A percentile compares a stretch with the other conserved stretches of the same genome.
Conservation (phyloP, 2,329 filamentous ascomycete species). For the Metarhizium robertsii region DNA sequence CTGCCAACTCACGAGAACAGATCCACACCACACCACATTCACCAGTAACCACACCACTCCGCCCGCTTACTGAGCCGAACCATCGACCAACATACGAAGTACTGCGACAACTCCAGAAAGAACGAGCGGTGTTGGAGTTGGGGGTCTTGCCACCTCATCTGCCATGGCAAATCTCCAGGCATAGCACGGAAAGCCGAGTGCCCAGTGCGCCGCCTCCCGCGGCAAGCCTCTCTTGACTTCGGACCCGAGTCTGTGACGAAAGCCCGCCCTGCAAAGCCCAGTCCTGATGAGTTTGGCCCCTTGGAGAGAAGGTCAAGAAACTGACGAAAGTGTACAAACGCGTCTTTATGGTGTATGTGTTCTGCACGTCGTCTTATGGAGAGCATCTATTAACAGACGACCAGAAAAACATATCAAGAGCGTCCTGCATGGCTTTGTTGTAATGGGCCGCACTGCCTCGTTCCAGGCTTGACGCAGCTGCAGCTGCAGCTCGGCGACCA, state of each 20-base stretch:
- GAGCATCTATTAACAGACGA: not conserved
- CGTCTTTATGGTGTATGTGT: not conserved
- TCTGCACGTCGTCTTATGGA: not conserved
- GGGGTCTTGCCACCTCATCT: not conserved
- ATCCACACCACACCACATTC: not conserved
- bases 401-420: not conserved
- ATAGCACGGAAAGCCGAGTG: not conserved
- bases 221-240: not conserved
- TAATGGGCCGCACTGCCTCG: not conserved
- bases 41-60: not conserved
- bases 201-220: not conserved
- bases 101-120: not conserved
- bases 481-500: not conserved
- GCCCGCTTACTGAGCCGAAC: not conserved
- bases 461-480: not conserved
- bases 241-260: not conserved
- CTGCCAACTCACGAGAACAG: constrained; percentile 17
- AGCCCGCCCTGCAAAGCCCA: not conserved
- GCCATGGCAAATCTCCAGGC: not conserved
- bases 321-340: not conserved
- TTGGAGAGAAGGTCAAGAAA: not conserved
- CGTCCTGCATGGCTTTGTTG: not conserved
- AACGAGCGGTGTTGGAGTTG: not conserved
- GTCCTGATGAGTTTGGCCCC: not conserved
- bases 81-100: not conserved